These are phyloP conservation scores for Craterostigma plantagineum DNA, from an alignment of 257 asterid genomes.

Conservation along the genomic window DNA sequence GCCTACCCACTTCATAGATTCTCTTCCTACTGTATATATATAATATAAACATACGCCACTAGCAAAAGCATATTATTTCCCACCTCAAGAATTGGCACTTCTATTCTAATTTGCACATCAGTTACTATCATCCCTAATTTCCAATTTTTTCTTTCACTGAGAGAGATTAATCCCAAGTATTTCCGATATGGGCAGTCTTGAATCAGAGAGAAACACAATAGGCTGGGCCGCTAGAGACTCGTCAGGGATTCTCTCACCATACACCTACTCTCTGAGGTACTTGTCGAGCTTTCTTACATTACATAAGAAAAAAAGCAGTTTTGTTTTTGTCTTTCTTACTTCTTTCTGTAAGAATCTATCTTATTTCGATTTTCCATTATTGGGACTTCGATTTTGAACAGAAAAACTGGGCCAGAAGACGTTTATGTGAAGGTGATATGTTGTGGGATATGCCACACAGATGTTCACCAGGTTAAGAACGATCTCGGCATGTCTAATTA, in stretches of 20 bases:
- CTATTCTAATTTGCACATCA: no score
- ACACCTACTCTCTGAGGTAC: neutral
- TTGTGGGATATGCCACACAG: slow-evolving; percentile 3
- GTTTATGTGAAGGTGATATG: neutral
- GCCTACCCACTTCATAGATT: no score
- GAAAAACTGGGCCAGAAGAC: neutral
- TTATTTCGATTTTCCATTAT: neutral
- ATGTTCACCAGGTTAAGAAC: slow-evolving; percentile 1
- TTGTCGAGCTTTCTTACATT: neutral
- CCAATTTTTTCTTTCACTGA: no score
- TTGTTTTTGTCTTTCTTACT: neutral
- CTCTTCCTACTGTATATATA: no score
- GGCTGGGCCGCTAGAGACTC: slow-evolving; percentile 5
- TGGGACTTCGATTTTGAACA: neutral
- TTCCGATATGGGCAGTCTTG: neutral
- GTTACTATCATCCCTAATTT: neutral
- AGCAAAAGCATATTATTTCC: no score
- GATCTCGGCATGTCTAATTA: slow-evolving; percentile 7
- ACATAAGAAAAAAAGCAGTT: neutral
- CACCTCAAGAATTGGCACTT: no score
- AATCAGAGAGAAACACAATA: neutral
- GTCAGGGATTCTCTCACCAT: neutral
- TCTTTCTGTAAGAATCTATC: neutral
- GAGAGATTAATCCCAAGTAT: no score
- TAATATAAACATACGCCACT: no score